A percentile compares a stretch with the other conserved stretches of the same genome.
Evolutionary conservation across 495 filamentous ascomycete genomes (phyloP).

Genomic region (Podospora comata): DNA sequence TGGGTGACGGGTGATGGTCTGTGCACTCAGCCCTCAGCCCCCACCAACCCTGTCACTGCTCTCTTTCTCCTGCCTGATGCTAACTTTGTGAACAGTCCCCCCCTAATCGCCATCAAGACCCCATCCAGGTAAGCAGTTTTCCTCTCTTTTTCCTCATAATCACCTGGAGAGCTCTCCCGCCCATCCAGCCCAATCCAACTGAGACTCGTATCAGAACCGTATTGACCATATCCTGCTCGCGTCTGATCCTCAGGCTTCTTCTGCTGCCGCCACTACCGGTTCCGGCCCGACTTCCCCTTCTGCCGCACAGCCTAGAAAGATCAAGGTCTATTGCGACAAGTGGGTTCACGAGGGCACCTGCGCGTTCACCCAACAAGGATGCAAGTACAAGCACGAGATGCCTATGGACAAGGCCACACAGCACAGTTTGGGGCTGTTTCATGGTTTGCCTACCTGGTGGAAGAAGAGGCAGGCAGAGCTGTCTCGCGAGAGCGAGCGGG

Average conservation of each 20-base stretch:
- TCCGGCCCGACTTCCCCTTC: constrained; percentile 19
- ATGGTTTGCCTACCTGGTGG: constrained; percentile 52
- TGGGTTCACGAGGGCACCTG: constrained; percentile 84
- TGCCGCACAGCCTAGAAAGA: constrained; percentile 34
- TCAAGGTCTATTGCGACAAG: constrained; percentile 78
- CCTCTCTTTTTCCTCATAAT: neutral
- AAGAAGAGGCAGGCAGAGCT: constrained; percentile 49
- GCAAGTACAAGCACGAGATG: constrained; percentile 85
- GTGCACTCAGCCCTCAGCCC: neutral
- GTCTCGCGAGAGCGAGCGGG: constrained; percentile 7
- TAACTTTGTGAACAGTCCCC: neutral
- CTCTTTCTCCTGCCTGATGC: neutral
- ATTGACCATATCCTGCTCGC: constrained; percentile 5
- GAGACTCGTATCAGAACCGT: neutral
- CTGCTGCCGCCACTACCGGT: neutral
- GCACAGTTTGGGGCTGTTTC: constrained; percentile 58
- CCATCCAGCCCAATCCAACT: neutral
- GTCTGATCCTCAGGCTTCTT: neutral
- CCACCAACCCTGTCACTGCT: neutral
- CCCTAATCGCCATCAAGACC: neutral
- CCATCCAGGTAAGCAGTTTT: neutral
- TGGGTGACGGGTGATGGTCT: neutral
- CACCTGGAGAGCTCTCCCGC: neutral
- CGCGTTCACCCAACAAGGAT: constrained; percentile 80
- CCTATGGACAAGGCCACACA: constrained; percentile 60